These are phyloP conservation scores for Phytopythium oedochilum DNA, from an alignment of 352 stramenopile genomes.

Conservation along the genomic window DNA sequence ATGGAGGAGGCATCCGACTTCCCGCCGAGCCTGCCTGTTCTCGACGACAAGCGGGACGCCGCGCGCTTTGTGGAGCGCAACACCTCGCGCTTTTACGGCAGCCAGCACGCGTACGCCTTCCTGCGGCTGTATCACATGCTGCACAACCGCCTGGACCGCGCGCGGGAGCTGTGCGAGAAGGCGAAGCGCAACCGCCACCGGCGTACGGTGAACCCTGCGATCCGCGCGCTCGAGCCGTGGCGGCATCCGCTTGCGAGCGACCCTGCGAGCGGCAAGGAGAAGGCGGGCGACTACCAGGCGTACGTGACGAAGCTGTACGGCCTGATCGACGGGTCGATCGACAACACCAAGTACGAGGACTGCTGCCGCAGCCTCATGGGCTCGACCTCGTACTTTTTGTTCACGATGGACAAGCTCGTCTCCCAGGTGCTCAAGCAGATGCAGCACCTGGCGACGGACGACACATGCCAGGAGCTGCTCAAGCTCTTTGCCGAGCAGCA, in stretches of 20 bases:
- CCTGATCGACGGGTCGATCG: slow-evolving; percentile 82
- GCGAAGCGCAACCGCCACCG: slow-evolving; percentile 81
- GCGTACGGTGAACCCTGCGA: slow-evolving; percentile 86
- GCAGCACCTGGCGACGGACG: slow-evolving; percentile 78
- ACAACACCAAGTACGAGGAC: slow-evolving; percentile 88
- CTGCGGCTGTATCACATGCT: slow-evolving; percentile 88
- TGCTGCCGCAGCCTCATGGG: slow-evolving; percentile 87
- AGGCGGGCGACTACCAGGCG: slow-evolving; percentile 82
- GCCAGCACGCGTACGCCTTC: slow-evolving; percentile 87
- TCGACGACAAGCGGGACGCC: slow-evolving; percentile 59
- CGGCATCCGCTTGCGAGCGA: slow-evolving; percentile 48
- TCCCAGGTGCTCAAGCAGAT: slow-evolving; percentile 85
- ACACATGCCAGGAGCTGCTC: slow-evolving; percentile 74
- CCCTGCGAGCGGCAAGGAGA: slow-evolving; percentile 45
- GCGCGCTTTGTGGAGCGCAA: slow-evolving; percentile 29
- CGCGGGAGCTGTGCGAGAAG: slow-evolving; percentile 81
- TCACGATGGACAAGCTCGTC: slow-evolving; percentile 91
- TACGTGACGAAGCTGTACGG: slow-evolving; percentile 87
- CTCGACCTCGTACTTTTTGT: slow-evolving; percentile 88
- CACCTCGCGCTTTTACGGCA: slow-evolving; percentile 69
- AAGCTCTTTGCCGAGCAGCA: slow-evolving; percentile 67
- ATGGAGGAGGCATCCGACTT: slow-evolving; percentile 76
- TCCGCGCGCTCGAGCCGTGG: slow-evolving; percentile 67
- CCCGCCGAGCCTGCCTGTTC: slow-evolving; percentile 48
- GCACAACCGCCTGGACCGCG: slow-evolving; percentile 77